Evolutionary conservation across 345 rosid genomes (phyloP), one percentile per base, ranked within the genome.

Genomic region (Citrus unshiu): DNA sequence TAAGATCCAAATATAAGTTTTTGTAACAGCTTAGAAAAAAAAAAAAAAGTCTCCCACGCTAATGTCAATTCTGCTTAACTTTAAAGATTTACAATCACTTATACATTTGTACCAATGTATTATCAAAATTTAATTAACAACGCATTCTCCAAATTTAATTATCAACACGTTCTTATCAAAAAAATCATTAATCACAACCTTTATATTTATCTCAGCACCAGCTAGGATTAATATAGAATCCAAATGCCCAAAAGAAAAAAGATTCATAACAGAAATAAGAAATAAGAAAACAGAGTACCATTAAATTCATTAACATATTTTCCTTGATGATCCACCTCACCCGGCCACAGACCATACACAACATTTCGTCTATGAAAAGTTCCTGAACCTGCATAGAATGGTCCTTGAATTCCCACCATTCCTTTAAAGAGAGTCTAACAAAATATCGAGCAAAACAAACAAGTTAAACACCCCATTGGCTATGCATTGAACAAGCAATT

Each of bases 331-430:
- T 73, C 75, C 12, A 66, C 9, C 12, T 86, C 87, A 1, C 81
- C 73, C 0, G 91, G 84, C 63, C 82, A 76, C 2, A 81, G 46
- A 18, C 93, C 93, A 27, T 91, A 93, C 5, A 94, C 85, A 16
- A 90, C 90, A 86, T 88, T 85, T 76, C 93, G 81, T 63, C 89
- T 85, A 27, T 85, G 93, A 43, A 94, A 84, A 24, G 95, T 84
- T 70, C 96, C 95, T 5, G 97, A 75, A 4, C 95, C 97, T 0
- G 2, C 40, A n/a, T 94, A 94, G 1, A 24, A 5, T 1, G 90
- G 77, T 46, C 93, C 95, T 84, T 89, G 93, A 63, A 90, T 70
- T 63, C 92, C 96, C 4, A 37, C 86, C 2, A 88, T 8, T 63
- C 97, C 97, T 22, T 27, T 67, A 3, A 73, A 83, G 4, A 86